phyloP scores from a whole-genome alignment of 2,329 filamentous ascomycete genomes.

The Pseudocercospora vitis region DNA sequence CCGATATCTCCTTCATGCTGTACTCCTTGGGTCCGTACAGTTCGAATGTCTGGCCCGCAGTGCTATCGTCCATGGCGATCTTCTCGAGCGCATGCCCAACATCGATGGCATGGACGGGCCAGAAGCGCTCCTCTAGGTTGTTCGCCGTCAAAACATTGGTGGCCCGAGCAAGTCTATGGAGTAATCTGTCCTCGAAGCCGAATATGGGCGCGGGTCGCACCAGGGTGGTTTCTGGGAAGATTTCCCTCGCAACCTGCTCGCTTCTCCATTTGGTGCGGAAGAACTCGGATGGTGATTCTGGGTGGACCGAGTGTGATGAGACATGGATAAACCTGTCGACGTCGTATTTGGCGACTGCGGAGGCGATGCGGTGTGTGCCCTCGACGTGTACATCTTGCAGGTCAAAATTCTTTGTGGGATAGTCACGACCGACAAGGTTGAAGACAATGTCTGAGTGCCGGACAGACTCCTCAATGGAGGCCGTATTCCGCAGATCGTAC shows the following conservation, averaged over 20 bases:
- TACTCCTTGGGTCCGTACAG: slow-evolving; percentile 93
- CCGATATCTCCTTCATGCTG: slow-evolving; percentile 80
- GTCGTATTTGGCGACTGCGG: slow-evolving; percentile 96
- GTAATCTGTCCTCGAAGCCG: slow-evolving; percentile 88
- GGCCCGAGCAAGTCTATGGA: slow-evolving; percentile 78
- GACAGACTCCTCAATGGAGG: slow-evolving; percentile 94
- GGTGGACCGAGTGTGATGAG: slow-evolving; percentile 87
- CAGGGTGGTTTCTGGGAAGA: slow-evolving; percentile 96
- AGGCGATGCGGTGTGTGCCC: slow-evolving; percentile 85
- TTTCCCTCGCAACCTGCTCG: slow-evolving; percentile 78
- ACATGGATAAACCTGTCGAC: slow-evolving; percentile 95
- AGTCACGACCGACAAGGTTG: slow-evolving; percentile 91
- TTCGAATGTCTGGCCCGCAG: slow-evolving; percentile 87
- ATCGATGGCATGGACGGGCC: slow-evolving; percentile 90
- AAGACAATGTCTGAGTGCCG: slow-evolving; percentile 97
- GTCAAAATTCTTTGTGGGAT: slow-evolving; percentile 98
- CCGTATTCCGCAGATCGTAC: slow-evolving; percentile 90
- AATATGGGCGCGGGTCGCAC: slow-evolving; percentile 92
- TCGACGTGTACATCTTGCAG: slow-evolving; percentile 91
- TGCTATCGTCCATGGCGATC: slow-evolving; percentile 89
- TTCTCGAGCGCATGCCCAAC: slow-evolving; percentile 83
- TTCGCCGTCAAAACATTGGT: slow-evolving; percentile 87
- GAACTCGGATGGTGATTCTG: slow-evolving; percentile 81
- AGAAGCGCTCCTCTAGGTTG: slow-evolving; percentile 86
- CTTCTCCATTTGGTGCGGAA: slow-evolving; percentile 85